phyloP scores from a whole-genome alignment of 768 basidiomycete genomes.

The Lyophyllum decastes region DNA sequence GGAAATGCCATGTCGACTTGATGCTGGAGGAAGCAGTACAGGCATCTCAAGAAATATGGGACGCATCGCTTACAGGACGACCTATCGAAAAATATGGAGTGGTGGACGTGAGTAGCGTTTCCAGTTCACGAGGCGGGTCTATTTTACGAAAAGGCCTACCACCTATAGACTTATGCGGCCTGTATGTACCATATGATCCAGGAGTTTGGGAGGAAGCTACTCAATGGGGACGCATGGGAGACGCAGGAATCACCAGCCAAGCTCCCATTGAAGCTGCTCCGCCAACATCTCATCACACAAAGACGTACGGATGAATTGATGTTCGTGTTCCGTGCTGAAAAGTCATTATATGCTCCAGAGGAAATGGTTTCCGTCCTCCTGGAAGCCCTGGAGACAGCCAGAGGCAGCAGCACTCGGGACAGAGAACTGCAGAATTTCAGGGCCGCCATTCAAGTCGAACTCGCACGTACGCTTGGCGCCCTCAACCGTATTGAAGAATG shows the following conservation, averaged over 20 bases:
- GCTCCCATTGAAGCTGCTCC: not conserved
- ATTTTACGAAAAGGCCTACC: not conserved
- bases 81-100: not conserved
- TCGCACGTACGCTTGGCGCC: not conserved
- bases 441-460: not conserved
- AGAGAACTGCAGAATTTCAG: not conserved
- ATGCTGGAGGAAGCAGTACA: not conserved
- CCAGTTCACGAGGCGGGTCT: not conserved
- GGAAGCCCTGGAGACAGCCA: not conserved
- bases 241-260: not conserved
- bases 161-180: not conserved
- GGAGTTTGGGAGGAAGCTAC: not conserved
- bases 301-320: not conserved
- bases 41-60: not conserved
- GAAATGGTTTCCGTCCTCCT: not conserved
- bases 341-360: not conserved
- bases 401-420: not conserved
- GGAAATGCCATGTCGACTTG: not conserved
- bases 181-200: not conserved
- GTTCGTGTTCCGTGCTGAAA: not conserved
- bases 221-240: not conserved
- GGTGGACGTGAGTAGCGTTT: not conserved
- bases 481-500: not conserved
- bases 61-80: not conserved
- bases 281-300: not conserved